Evolutionary conservation across 1,284 basidiomycete species (phyloP).

Genomic region (Ceratobasidium sp.): DNA sequence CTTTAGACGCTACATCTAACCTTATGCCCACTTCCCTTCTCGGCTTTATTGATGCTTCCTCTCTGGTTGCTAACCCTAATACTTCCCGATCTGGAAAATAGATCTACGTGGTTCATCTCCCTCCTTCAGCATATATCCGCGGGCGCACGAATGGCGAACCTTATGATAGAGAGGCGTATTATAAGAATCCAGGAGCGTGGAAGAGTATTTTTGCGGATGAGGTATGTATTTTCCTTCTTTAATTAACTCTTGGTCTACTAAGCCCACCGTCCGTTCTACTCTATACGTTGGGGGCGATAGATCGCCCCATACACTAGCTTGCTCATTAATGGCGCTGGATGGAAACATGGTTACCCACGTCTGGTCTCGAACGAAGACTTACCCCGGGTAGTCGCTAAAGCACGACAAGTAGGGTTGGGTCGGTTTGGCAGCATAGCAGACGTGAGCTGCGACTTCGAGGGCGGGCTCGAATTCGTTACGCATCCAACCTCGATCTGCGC

Average conservation of each 20-base stretch:
- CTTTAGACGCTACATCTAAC: neutral
- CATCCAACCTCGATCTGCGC: constrained; percentile 76
- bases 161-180: constrained; percentile 78
- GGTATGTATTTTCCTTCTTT: constrained; percentile 56
- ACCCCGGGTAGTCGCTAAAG: constrained; percentile 61
- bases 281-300: constrained; percentile 60
- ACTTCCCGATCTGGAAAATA: constrained; percentile 49
- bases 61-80: neutral
- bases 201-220: constrained; percentile 73
- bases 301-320: constrained; percentile 86
- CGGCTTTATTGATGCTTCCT: neutral
- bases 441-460: constrained; percentile 87
- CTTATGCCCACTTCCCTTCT: neutral
- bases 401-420: constrained; percentile 60
- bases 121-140: constrained; percentile 73
- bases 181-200: constrained; percentile 72
- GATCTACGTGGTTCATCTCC: constrained; percentile 83
- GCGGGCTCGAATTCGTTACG: constrained; percentile 85
- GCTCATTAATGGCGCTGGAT: constrained; percentile 86
- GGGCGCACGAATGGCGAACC: constrained; percentile 53
- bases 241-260: neutral
- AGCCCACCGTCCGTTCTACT: neutral
- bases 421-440: constrained; percentile 81
- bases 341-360: constrained; percentile 79
- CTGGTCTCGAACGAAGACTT: constrained; percentile 78